A percentile compares a stretch with the other conserved stretches of the same genome.
Evolutionary conservation across 2,329 filamentous ascomycete genomes (phyloP).

Genomic region (Geosmithia morbida): DNA sequence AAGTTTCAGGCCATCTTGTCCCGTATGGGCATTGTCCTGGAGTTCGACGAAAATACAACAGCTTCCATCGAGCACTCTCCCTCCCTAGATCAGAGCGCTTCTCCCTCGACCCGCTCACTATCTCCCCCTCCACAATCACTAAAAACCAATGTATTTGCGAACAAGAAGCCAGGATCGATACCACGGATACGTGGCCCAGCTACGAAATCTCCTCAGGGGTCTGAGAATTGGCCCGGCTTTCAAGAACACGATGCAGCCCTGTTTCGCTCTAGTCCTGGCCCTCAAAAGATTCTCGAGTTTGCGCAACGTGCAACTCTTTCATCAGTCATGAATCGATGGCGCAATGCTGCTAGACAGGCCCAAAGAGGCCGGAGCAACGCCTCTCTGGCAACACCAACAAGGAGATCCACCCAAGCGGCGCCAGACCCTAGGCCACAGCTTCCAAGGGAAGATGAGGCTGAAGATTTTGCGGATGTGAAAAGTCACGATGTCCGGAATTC

Average conservation of each 20-base stretch:
- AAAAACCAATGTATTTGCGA: background rate
- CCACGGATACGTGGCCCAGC: too few species aligned
- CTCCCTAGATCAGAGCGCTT: constrained; percentile 4
- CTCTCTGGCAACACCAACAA: background rate
- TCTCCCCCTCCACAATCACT: background rate
- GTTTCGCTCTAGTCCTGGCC: background rate
- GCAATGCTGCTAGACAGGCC: background rate
- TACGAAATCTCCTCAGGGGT: background rate
- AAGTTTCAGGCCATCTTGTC: constrained; percentile 56
- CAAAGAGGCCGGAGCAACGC: background rate
- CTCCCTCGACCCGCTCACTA: constrained; percentile 6
- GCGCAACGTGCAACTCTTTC: background rate
- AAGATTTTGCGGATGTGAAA: background rate
- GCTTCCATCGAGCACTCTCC: constrained; percentile 5
- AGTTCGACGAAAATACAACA: constrained; percentile 31
- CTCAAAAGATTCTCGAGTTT: background rate
- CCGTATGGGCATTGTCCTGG: constrained; percentile 57
- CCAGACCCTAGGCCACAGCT: background rate
- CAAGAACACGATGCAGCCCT: background rate
- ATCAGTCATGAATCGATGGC: constrained; percentile 1
- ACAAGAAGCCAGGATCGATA: background rate
- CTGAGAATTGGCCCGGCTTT: background rate
- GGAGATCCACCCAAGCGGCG: background rate
- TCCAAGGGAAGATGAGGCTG: background rate
- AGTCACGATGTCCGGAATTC: background rate